Conservation (phyloP, 2,329 filamentous ascomycete genomes). For the Pseudonectria buxi region DNA sequence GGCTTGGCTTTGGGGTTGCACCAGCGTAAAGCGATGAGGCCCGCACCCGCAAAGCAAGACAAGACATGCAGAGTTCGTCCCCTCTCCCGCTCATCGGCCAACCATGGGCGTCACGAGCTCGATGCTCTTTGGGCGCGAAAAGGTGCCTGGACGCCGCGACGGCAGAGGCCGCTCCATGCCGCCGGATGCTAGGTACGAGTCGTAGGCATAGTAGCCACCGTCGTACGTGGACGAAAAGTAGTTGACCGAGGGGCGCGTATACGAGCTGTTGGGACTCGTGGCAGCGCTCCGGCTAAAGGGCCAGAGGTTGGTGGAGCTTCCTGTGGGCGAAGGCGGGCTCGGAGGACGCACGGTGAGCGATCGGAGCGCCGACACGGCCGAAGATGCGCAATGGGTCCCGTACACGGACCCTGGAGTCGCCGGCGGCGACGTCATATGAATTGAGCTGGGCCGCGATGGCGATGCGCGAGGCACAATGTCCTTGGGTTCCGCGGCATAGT, state of each 20-base stretch:
- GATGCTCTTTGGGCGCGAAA: conserved; percentile 55
- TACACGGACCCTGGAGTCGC: conserved; percentile 35
- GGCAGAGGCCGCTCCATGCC: conserved; percentile 51
- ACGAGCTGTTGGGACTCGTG: conserved; percentile 47
- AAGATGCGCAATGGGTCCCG: conserved; percentile 35
- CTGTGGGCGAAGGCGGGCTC: conserved; percentile 49
- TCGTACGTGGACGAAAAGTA: conserved; percentile 51
- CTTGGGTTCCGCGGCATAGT: conserved; percentile 45
- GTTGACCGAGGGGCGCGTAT: conserved; percentile 33
- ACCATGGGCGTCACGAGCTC: conserved; percentile 57
- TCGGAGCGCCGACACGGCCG: conserved; percentile 49
- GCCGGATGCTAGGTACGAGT: conserved; percentile 25
- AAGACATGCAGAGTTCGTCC: conserved; percentile 1
- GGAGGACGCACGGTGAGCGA: conserved; percentile 48
- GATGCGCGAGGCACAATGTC: conserved; percentile 60
- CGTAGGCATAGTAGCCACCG: conserved; percentile 35
- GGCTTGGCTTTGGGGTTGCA: conserved; percentile 3
- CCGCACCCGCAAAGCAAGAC: background rate
- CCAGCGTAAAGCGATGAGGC: background rate
- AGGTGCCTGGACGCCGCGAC: conserved; percentile 45
- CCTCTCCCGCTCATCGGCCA: conserved; percentile 33
- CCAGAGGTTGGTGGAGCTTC: conserved; percentile 41
- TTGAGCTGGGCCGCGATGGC: conserved; percentile 52
- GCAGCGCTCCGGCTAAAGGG: conserved; percentile 46
- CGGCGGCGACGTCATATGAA: conserved; percentile 47